Conservation (phyloP, 257 asterid genomes). For the Linderniella brevidens region DNA sequence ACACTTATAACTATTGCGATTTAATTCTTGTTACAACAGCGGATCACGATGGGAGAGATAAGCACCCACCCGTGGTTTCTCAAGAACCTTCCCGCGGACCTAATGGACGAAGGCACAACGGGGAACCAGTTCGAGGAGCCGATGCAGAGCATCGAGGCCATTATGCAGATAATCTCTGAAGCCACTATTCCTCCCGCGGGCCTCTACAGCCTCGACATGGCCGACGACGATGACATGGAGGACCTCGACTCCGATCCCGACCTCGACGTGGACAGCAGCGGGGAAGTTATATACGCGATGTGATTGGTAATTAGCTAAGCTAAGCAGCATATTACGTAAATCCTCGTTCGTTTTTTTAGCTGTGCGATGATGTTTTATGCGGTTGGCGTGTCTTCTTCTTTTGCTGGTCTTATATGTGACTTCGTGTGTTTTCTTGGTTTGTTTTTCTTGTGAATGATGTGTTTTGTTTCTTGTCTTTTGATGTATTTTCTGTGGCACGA, state of each 20-base stretch:
- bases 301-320: conserved; percentile 13
- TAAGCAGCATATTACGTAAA: too few species aligned
- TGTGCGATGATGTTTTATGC: too few species aligned
- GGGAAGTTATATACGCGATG: conserved; percentile 83
- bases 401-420: too few species aligned
- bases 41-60: conserved; percentile 60
- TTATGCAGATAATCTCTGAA: conserved; percentile 85
- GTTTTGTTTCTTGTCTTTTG: too few species aligned
- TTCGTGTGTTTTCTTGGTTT: too few species aligned
- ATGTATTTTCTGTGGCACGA: too few species aligned
- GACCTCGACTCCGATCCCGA: conserved; percentile 88
- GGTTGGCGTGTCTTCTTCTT: too few species aligned
- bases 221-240: conserved; percentile 82
- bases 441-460: too few species aligned
- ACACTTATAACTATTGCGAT: too few species aligned
- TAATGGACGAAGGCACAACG: conserved; percentile 51
- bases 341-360: too few species aligned
- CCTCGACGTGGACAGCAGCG: conserved; percentile 89
- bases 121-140: conserved; percentile 74
- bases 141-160: conserved; percentile 69
- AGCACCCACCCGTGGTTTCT: conserved; percentile 66
- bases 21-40: neutral
- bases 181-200: conserved; percentile 92
- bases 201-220: conserved; percentile 41
- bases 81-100: conserved; percentile 78